phyloP scores from a whole-genome alignment of 2,329 filamentous ascomycete species.

The Talaromyces amestolkiae region DNA sequence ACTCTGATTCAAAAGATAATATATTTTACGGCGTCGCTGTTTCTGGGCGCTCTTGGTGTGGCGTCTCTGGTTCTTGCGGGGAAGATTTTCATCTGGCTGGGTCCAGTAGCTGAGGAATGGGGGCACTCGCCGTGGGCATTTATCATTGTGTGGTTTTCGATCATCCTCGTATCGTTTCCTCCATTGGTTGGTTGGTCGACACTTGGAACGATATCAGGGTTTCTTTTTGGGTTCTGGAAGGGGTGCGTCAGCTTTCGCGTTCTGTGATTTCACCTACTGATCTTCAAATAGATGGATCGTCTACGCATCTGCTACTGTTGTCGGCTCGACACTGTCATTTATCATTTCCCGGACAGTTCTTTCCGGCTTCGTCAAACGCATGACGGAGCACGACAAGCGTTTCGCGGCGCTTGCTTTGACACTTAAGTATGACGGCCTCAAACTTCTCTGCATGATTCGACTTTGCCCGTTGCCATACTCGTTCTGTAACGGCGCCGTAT shows the following conservation, averaged over 20 bases:
- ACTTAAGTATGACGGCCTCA: slow-evolving; percentile 83
- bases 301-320: slow-evolving; percentile 72
- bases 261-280: background rate
- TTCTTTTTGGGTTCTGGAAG: slow-evolving; percentile 69
- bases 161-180: slow-evolving; percentile 77
- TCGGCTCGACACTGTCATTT: slow-evolving; percentile 77
- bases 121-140: slow-evolving; percentile 69
- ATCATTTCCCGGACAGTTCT: slow-evolving; percentile 76
- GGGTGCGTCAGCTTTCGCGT: slow-evolving; percentile 54
- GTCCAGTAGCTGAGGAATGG: slow-evolving; percentile 73
- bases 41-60: slow-evolving; percentile 57
- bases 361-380: slow-evolving; percentile 70
- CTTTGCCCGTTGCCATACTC: slow-evolving; percentile 92
- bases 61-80: slow-evolving; percentile 76
- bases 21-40: slow-evolving; percentile 52
- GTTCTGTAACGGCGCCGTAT: slow-evolving; percentile 88
- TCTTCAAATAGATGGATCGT: slow-evolving; percentile 69
- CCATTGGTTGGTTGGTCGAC: slow-evolving; percentile 85
- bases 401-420: slow-evolving; percentile 88
- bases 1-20: slow-evolving; percentile 60
- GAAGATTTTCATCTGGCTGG: slow-evolving; percentile 71
- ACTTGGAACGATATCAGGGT: slow-evolving; percentile 66
- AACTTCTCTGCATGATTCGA: slow-evolving; percentile 85
- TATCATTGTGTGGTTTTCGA: slow-evolving; percentile 70
- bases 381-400: slow-evolving; percentile 78